Evolutionary conservation across 257 asterid genomes (phyloP).

Genomic region (Craterostigma plantagineum): DNA sequence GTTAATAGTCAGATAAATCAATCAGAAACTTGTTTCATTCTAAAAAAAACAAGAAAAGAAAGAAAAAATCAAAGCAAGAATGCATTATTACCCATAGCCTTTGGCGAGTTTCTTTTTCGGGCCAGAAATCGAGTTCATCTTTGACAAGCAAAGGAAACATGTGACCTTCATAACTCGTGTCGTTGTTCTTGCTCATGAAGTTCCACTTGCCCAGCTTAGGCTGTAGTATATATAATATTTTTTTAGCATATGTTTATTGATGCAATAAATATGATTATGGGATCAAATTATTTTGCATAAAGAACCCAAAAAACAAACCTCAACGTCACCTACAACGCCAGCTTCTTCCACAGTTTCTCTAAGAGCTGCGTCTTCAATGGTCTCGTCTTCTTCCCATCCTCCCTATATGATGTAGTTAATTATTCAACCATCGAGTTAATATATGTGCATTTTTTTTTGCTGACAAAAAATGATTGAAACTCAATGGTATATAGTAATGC

Average conservation of each 20-base stretch:
- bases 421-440: not conserved
- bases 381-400: slow-evolving; percentile 84
- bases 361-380: slow-evolving; percentile 49
- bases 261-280: not conserved
- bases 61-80: no score
- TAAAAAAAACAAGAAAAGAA: no score
- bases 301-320: slow-evolving; percentile 29
- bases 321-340: slow-evolving; percentile 73
- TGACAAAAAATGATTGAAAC: no score
- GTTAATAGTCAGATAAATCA: slow-evolving; percentile 3
- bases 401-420: slow-evolving; percentile 24
- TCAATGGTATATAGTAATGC: no score
- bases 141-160: slow-evolving; percentile 71
- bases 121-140: slow-evolving; percentile 72
- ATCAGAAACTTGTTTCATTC: no score
- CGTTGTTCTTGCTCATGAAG: slow-evolving; percentile 42
- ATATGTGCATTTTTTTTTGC: no score
- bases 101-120: slow-evolving; percentile 72
- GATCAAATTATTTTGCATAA: not conserved
- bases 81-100: slow-evolving; percentile 48
- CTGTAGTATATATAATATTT: slow-evolving; percentile 19
- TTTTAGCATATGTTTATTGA: not conserved
- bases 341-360: slow-evolving; percentile 93
- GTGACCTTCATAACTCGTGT: slow-evolving; percentile 33
- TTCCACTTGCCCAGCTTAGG: slow-evolving; percentile 47